Evolutionary conservation across 2,329 filamentous ascomycete genomes (phyloP).

Genomic region (Talaromyces amestolkiae): DNA sequence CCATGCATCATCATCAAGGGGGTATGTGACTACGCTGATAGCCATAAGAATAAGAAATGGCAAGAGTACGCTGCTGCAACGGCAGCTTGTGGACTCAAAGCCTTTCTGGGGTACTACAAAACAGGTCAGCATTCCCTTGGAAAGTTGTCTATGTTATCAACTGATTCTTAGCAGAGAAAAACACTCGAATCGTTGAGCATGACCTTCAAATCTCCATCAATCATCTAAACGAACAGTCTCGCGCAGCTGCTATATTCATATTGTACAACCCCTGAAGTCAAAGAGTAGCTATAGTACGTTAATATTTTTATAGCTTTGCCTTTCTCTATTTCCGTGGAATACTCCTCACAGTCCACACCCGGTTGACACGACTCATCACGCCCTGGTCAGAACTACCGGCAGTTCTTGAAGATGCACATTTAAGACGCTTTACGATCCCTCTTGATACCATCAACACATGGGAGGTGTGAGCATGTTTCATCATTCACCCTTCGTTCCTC

Average conservation of each 20-base stretch:
- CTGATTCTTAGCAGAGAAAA: background rate
- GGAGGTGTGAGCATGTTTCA: slow-evolving; percentile 1
- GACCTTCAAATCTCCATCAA: background rate
- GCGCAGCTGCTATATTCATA: background rate
- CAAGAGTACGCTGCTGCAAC: slow-evolving; percentile 32
- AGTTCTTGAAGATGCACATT: background rate
- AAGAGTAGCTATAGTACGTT: background rate
- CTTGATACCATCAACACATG: slow-evolving; percentile 1
- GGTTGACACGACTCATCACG: background rate
- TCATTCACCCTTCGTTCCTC: background rate
- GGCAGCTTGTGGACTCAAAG: slow-evolving; percentile 28
- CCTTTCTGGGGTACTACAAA: background rate
- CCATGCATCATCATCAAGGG: slow-evolving; percentile 43
- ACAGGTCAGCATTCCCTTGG: background rate
- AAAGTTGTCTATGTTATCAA: too few species aligned
- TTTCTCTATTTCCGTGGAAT: background rate
- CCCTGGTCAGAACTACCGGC: background rate
- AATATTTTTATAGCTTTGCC: background rate
- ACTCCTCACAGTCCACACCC: background rate
- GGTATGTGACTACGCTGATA: slow-evolving; percentile 38
- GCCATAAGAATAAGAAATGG: slow-evolving; percentile 38
- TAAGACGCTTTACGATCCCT: background rate
- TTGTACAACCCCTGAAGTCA: background rate
- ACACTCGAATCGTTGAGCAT: background rate
- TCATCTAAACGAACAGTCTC: background rate